Base-by-base conservation (phyloP, 2,329 filamentous ascomycete species). In the Penicillium sp. region DNA sequence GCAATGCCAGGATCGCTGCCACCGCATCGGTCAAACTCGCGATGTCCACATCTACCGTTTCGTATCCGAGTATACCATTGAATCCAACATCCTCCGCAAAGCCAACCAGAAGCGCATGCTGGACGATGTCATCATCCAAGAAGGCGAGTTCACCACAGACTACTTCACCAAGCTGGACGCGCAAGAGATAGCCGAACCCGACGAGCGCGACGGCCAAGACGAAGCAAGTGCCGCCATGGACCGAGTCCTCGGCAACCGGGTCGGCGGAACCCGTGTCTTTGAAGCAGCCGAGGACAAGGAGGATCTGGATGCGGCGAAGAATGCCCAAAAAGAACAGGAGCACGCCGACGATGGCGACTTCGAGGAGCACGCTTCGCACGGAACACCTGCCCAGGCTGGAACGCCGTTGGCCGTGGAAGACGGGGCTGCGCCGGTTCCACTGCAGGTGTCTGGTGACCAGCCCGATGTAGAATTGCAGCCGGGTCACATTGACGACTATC, bases 21-120 rank as follows among this genome's bases (percentile, higher is more conserved):
- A 99, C 76, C 90, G 94, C 63, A 99, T 99, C 64, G 94, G 94
- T 2, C 94, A 99, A 74, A 97, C 94, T 0, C 88, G 94, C 31
- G 94, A 99, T 71, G 94, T 99, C 32, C 93, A 97, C 73, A 97
- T 99, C 57, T 99, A 97, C 77, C 91, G 93, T 2, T 86, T 97
- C 20, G 87, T 96, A 9, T 94, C 91, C 11, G 88, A 97, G 68
- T 88, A 95, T 69, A 99, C 94, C 0, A 97, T 99, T 58, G 94
- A 99, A 74, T 93, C 93, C 68, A 99, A 99, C 69, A 99, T 99
- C 59, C 79, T 99, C 38, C 90, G 93, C 61, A 97, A 97, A 70
- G 92, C 92, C 13, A 95, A 94, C 51, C 94, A 99, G 74, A 99
- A 99, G 78, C 90, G 95, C 66, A 92, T 99, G 85, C 83, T 99